Percentiles rank a stretch among this genome's conserved stretches.
phyloP scores from a whole-genome alignment of 1,284 basidiomycete species.

The Naganishia sp. region DNA sequence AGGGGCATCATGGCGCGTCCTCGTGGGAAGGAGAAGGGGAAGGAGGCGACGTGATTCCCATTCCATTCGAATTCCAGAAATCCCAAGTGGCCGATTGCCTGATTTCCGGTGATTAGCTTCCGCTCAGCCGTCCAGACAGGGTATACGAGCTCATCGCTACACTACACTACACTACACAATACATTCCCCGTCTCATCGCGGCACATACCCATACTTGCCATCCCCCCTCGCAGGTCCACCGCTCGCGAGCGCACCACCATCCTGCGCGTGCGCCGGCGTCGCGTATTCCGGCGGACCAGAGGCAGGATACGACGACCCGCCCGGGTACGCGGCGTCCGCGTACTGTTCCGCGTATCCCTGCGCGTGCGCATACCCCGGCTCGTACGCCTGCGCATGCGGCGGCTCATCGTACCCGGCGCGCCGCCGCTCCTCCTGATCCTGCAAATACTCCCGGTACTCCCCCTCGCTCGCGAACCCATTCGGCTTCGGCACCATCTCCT shows the following conservation, averaged over 20 bases:
- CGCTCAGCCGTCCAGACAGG: too few species aligned
- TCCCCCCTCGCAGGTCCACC: not conserved
- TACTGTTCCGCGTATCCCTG: constrained; percentile 21
- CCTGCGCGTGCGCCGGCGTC: not conserved
- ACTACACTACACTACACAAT: not conserved
- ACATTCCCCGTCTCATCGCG: constrained; percentile 7
- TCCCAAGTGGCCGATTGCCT: too few species aligned
- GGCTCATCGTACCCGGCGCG: constrained; percentile 13
- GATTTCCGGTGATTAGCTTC: not conserved
- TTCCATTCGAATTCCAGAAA: too few species aligned
- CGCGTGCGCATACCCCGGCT: constrained; percentile 3
- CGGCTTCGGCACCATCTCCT: not conserved
- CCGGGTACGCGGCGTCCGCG: constrained; percentile 15
- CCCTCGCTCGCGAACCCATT: constrained; percentile 11
- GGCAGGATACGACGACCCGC: not conserved
- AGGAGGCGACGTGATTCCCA: too few species aligned
- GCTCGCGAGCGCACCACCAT: too few species aligned
- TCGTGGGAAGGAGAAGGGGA: not conserved
- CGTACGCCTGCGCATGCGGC: constrained; percentile 30
- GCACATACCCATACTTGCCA: constrained; percentile 18
- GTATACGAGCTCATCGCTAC: too few species aligned
- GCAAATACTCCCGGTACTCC: constrained; percentile 33
- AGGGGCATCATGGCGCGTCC: too few species aligned
- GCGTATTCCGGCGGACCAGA: too few species aligned
- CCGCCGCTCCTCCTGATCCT: constrained; percentile 39